These are phyloP conservation scores for Papiliotrema fonsecae DNA, from an alignment of 1,284 basidiomycete species.

Conservation along the genomic window DNA sequence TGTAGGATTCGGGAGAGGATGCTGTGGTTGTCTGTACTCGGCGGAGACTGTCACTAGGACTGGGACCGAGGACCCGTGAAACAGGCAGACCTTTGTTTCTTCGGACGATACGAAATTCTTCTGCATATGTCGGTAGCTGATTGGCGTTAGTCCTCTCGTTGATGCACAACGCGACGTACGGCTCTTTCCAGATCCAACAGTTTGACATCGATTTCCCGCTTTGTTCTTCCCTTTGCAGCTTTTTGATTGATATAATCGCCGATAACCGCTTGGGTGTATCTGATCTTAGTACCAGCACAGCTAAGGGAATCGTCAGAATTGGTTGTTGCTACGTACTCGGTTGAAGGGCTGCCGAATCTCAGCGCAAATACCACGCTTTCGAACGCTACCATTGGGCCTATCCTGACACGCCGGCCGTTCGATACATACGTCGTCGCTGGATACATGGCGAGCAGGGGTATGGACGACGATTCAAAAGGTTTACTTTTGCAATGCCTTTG, in stretches of 20 bases:
- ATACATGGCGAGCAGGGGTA: too few relatives aligned
- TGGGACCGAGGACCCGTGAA: not conserved
- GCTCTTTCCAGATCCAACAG: constrained; percentile 29
- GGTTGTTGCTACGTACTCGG: not conserved
- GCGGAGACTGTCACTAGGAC: not conserved
- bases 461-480: too few relatives aligned
- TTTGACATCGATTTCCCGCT: constrained; percentile 27
- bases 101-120: not conserved
- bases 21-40: not conserved
- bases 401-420: too few relatives aligned
- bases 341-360: not conserved
- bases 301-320: too few relatives aligned
- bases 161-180: constrained; percentile 13
- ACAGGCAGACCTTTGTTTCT: not conserved
- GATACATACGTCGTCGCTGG: too few relatives aligned
- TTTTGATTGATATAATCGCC: constrained; percentile 32
- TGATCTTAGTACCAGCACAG: too few relatives aligned
- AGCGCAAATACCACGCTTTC: too few relatives aligned
- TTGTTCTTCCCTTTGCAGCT: constrained; percentile 20
- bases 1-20: not conserved
- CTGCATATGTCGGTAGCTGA: not conserved
- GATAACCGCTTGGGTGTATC: constrained; percentile 31
- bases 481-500: too few relatives aligned
- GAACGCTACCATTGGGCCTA: too few relatives aligned
- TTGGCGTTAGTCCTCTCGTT: not conserved